Conservation (phyloP, 768 basidiomycete genomes). For the Russula dissimulans region DNA sequence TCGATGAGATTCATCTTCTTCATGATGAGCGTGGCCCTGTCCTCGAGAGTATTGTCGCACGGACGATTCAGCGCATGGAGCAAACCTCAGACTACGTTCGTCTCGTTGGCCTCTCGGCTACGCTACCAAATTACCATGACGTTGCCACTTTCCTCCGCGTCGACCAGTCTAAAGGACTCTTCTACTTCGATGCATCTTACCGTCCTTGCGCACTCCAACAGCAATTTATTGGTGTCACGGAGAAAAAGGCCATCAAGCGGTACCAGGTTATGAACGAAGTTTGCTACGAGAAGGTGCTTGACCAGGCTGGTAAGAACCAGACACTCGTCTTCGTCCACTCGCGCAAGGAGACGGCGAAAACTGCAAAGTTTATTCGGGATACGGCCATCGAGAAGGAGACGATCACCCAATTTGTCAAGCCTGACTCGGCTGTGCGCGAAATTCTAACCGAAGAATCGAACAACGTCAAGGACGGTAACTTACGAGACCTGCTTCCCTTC, state of each 20-base stretch:
- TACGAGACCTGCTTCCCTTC: conserved; percentile 88
- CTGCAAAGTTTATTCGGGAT: conserved; percentile 88
- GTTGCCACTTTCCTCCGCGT: conserved; percentile 96
- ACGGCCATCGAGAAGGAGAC: conserved; percentile 96
- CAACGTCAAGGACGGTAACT: conserved; percentile 71
- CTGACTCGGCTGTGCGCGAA: conserved; percentile 85
- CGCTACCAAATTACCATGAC: conserved; percentile 96
- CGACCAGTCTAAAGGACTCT: conserved; percentile 83
- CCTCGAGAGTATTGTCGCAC: conserved; percentile 79
- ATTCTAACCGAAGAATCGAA: conserved; percentile 79
- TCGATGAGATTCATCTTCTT: conserved; percentile 95
- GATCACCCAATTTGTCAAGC: conserved; percentile 90
- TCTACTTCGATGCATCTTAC: conserved; percentile 94
- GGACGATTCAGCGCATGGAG: conserved; percentile 90
- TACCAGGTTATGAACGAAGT: conserved; percentile 98
- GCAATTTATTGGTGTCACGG: conserved; percentile 94
- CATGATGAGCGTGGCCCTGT: conserved; percentile 99
- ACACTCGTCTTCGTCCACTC: conserved; percentile 97
- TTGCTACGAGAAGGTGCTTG: conserved; percentile 96
- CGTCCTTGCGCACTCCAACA: conserved; percentile 93
- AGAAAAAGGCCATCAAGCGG: conserved; percentile 98
- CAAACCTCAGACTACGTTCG: conserved; percentile 90
- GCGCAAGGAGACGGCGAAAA: conserved; percentile 96
- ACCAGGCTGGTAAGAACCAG: conserved; percentile 85
- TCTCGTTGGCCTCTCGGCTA: conserved; percentile 91